phyloP scores from a whole-genome alignment of 768 basidiomycete genomes.

The Russula dissimulans region DNA sequence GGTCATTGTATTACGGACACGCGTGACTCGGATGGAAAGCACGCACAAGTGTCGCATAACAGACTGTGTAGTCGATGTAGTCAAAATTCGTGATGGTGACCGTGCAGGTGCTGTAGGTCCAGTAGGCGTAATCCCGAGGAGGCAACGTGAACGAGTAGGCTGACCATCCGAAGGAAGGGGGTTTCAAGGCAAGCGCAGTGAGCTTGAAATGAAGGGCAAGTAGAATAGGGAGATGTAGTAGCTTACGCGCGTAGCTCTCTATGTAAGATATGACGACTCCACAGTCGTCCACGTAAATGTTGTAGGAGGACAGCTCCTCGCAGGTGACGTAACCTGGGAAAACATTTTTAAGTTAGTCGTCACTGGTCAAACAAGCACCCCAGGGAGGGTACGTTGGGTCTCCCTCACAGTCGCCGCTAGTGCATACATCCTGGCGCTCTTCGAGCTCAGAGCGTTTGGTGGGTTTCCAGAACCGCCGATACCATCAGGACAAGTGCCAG shows the following conservation, averaged over 20 bases:
- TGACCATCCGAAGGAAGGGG: background rate
- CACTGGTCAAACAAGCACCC: background rate
- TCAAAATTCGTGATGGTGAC: background rate
- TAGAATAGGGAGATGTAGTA: background rate
- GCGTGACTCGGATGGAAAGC: background rate
- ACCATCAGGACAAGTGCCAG: background rate
- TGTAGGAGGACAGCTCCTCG: too few relatives aligned
- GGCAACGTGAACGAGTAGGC: background rate
- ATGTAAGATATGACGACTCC: background rate
- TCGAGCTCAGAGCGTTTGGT: background rate
- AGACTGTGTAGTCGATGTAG: background rate
- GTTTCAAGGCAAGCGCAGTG: too few relatives aligned
- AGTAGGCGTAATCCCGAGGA: background rate
- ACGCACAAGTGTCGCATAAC: background rate
- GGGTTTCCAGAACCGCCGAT: too few relatives aligned
- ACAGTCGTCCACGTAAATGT: background rate
- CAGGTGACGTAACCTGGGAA: background rate
- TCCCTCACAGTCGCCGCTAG: background rate
- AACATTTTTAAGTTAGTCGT: background rate
- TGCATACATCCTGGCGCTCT: background rate
- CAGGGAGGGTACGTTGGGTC: too few relatives aligned
- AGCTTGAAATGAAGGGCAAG: background rate
- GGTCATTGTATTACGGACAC: background rate
- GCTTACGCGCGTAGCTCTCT: background rate
- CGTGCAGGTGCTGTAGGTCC: background rate